Evolutionary conservation across 768 basidiomycete genomes (phyloP).

Genomic region (Amanita jacksonii): DNA sequence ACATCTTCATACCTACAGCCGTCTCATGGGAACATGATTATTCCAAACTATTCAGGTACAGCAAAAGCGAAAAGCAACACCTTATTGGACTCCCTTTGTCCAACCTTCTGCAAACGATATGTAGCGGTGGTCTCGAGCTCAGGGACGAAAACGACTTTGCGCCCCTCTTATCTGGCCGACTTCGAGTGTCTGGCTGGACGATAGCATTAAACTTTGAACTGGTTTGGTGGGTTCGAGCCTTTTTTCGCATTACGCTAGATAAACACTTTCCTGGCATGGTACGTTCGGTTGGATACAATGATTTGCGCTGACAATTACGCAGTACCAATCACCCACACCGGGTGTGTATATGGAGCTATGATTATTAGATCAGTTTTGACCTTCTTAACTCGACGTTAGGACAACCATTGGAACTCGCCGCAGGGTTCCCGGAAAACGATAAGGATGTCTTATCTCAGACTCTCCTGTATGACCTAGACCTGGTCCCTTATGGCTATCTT

Average conservation of each 20-base stretch:
- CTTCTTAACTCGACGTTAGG: background rate
- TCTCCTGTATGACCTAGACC: background rate
- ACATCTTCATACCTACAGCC: conserved; percentile 1
- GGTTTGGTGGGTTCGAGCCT: background rate
- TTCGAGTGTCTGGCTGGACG: background rate
- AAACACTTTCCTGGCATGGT: background rate
- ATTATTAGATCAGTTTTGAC: too few species aligned
- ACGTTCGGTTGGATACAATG: background rate
- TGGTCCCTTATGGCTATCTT: background rate
- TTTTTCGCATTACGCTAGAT: background rate
- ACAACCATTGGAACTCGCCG: background rate
- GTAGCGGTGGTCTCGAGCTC: conserved; percentile 2
- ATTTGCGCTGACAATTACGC: background rate
- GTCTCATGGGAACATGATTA: conserved; percentile 8
- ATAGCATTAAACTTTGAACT: background rate
- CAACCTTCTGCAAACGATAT: background rate
- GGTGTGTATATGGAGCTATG: too few species aligned
- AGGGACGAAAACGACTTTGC: conserved; percentile 2
- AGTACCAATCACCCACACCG: background rate
- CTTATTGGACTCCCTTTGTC: background rate
- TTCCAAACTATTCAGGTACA: background rate
- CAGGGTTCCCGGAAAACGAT: background rate
- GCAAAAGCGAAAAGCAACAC: background rate
- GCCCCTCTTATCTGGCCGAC: background rate
- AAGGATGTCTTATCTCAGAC: background rate